Conservation (phyloP, 2,329 filamentous ascomycete genomes). For the Phyllosticta capitalensis region DNA sequence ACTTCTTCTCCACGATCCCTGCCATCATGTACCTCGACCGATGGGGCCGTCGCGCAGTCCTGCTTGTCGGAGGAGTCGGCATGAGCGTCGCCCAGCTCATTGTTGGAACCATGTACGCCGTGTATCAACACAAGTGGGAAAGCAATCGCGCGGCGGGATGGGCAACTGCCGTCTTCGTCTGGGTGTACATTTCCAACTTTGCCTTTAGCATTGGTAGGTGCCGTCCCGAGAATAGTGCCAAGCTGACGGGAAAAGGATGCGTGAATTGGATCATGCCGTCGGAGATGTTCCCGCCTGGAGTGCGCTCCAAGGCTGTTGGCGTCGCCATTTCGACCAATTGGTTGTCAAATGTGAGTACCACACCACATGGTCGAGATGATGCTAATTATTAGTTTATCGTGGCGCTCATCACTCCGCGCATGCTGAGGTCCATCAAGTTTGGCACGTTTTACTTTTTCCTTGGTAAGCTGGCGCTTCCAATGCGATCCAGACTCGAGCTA, state of each 20-base stretch:
- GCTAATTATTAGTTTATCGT: background rate
- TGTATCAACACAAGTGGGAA: conserved; percentile 4
- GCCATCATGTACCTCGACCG: conserved; percentile 8
- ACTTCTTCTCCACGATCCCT: conserved; percentile 9
- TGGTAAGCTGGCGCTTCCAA: background rate
- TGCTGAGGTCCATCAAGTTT: background rate
- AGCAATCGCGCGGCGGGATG: conserved; percentile 5
- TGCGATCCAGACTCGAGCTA: background rate
- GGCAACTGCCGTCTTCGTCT: conserved; percentile 9
- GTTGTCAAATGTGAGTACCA: background rate
- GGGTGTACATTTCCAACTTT: conserved; percentile 4
- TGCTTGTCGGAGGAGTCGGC: conserved; percentile 5
- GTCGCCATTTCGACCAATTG: background rate
- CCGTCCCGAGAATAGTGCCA: background rate
- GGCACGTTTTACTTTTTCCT: conserved; percentile 1
- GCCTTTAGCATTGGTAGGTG: background rate
- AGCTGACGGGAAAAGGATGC: background rate
- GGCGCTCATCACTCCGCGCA: background rate
- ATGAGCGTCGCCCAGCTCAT: conserved; percentile 7
- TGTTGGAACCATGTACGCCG: conserved; percentile 5
- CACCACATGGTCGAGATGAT: background rate
- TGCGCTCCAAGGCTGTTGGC: background rate
- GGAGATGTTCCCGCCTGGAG: background rate
- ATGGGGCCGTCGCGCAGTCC: conserved; percentile 4
- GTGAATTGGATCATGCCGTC: background rate